phyloP scores from a whole-genome alignment of 1,284 basidiomycete species.

The Puccinia polysora region DNA sequence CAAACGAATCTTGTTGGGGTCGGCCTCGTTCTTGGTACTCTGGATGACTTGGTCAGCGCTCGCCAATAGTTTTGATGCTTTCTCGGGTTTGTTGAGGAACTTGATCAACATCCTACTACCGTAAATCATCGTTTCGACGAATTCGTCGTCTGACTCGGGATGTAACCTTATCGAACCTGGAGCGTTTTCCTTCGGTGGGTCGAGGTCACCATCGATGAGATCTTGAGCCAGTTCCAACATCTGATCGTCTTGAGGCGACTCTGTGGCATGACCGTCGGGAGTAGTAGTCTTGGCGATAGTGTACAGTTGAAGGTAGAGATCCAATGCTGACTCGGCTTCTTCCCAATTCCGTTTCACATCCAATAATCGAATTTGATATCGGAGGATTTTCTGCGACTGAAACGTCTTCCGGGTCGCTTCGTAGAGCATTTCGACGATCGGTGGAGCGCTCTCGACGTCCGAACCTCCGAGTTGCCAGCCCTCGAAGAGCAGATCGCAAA shows the following conservation, averaged over 20 bases:
- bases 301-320: conserved; percentile 73
- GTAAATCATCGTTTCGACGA: conserved; percentile 67
- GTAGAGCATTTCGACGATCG: conserved; percentile 66
- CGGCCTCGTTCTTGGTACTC: conserved; percentile 14
- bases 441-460: conserved; percentile 44
- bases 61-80: conserved; percentile 45
- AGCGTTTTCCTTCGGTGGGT: background rate
- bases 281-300: conserved; percentile 56
- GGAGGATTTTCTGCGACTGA: conserved; percentile 75
- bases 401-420: conserved; percentile 87
- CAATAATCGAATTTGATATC: conserved; percentile 72
- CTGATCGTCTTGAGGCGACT: conserved; percentile 55
- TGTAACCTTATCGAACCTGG: conserved; percentile 14
- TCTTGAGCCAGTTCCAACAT: conserved; percentile 48
- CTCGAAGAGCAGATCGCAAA: conserved; percentile 35
- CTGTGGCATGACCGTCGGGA: conserved; percentile 24
- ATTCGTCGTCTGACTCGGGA: conserved; percentile 52
- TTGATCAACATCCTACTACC: conserved; percentile 69
- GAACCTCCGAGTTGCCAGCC: conserved; percentile 37
- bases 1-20: conserved; percentile 33
- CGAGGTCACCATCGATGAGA: conserved; percentile 46
- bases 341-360: conserved; percentile 61
- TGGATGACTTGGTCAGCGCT: conserved; percentile 20
- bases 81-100: conserved; percentile 52
- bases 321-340: conserved; percentile 70